Conservation (phyloP, 805 yeast genomes). For the Phaffomyces opuntiae region DNA sequence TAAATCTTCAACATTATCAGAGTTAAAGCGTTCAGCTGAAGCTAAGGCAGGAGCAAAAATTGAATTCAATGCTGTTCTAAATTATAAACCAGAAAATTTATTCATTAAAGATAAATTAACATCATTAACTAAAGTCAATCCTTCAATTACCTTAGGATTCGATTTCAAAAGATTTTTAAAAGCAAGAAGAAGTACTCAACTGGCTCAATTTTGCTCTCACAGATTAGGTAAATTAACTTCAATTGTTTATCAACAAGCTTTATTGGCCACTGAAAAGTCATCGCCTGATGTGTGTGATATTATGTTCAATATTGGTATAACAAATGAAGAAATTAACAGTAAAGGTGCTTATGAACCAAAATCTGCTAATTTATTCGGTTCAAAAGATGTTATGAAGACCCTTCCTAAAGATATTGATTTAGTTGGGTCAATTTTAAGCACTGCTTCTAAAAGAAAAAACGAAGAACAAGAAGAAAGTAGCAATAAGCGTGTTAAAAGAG, state of each 20-base stretch:
- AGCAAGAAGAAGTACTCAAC: constrained; percentile 53
- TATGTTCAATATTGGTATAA: constrained; percentile 39
- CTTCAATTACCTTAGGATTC: constrained; percentile 47
- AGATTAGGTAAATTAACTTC: constrained; percentile 67
- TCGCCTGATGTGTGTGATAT: constrained; percentile 38
- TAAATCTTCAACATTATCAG: constrained; percentile 36
- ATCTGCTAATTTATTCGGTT: constrained; percentile 29
- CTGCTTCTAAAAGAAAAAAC: constrained; percentile 28
- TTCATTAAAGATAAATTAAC: constrained; percentile 28
- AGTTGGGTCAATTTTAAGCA: constrained; percentile 37
- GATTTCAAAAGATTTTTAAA: constrained; percentile 64
- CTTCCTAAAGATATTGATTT: constrained; percentile 38
- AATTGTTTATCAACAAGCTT: constrained; percentile 50
- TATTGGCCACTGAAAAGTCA: constrained; percentile 50
- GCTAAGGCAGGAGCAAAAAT: constrained; percentile 46
- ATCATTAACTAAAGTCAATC: constrained; percentile 37
- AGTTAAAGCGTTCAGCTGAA: constrained; percentile 49
- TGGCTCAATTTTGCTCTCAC: constrained; percentile 55
- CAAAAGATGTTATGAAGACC: constrained; percentile 34
- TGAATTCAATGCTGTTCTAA: constrained; percentile 31
- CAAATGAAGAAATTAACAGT: constrained; percentile 37
- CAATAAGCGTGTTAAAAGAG: constrained; percentile 36
- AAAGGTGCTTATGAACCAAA: constrained; percentile 25
- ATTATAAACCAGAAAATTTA: constrained; percentile 24
- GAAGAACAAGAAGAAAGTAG: constrained; percentile 12